Evolutionary conservation across 306 rosid genomes (phyloP).

Genomic region (Sicyos edulis): DNA sequence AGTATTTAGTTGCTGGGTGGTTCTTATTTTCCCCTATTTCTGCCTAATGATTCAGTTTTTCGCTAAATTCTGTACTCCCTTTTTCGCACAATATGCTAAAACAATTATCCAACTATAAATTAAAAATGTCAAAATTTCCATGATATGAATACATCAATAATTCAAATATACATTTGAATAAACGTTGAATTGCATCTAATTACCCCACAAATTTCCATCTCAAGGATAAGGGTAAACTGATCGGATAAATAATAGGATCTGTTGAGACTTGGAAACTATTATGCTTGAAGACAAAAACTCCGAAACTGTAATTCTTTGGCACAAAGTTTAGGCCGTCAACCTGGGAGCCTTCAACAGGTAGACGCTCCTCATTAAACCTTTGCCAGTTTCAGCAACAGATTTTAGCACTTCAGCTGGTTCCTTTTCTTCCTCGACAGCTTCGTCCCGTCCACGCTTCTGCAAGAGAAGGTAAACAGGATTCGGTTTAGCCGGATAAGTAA

Average conservation of each 20-base stretch:
- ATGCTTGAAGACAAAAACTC: neutral
- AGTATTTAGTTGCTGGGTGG: too few species aligned
- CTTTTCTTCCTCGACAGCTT: slow-evolving; percentile 33
- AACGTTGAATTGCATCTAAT: neutral
- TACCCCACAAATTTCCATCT: neutral
- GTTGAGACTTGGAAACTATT: neutral
- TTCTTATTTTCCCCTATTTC: neutral
- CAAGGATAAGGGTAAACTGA: neutral
- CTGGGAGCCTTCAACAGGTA: slow-evolving; percentile 62
- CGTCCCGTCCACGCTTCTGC: slow-evolving; percentile 75
- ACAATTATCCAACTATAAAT: neutral
- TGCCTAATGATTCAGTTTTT: neutral
- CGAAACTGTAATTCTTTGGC: neutral
- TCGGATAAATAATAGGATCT: neutral
- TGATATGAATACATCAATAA: slow-evolving; percentile 5
- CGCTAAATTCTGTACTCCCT: neutral
- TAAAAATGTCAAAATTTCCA: neutral
- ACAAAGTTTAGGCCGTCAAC: slow-evolving; percentile 12
- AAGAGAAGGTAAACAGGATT: slow-evolving; percentile 7
- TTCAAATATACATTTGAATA: neutral
- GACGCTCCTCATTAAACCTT: slow-evolving; percentile 68
- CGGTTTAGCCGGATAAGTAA: neutral
- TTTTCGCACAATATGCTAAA: neutral
- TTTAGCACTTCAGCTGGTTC: slow-evolving; percentile 51
- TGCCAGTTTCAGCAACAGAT: slow-evolving; percentile 64